Evolutionary conservation across 2,329 filamentous ascomycete species (phyloP), one percentile per base, ranked within the genome.

Genomic region (Pseudocercospora pini-densiflorae): DNA sequence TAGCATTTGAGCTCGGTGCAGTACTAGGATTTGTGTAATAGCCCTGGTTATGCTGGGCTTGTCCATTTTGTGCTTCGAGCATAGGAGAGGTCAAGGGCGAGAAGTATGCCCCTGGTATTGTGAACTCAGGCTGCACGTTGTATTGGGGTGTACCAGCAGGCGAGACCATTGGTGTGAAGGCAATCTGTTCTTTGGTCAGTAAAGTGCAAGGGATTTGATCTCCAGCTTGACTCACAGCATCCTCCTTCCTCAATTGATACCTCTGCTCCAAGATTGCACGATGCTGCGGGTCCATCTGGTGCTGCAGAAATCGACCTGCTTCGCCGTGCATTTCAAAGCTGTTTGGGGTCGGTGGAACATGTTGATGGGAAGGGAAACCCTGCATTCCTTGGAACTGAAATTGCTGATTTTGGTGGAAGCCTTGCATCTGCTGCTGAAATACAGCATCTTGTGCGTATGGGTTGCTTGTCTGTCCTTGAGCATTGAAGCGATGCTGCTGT

Each of bases 121-220:
- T 85, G 72, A 88, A 92, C 62, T 87, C 85, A 12, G 83, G 82
- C 47, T 81, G 77, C 43, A 83, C 73, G 45, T 72, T 70, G 74
- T 94, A 92, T 59, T 93, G 84, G 23, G 92, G 92, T 1, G 92
- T 94, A 51, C 94, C 91, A 4, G 91, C 92, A n/a, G 92, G 92
- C 19, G 92, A 94, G 10, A 92, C 91, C 31, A 94, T 84, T 0
- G 92, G 92, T 2, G 92, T 94, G 75, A 94, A 94, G 9, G 72
- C 72, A 33, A 73, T 73, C 68, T 72, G 65, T 36, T 59, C 57
- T 51, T 47, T 58, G 63, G 69, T 71, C 67, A 69, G 67, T 59
- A 64, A 55, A 33, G 61, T 62, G 33, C 77, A 43, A 40, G 63
- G 60, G 36, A 49, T 63, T 51, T 54, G 23, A 23, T n/a, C 21